Evolutionary conservation across 345 rosid genomes (phyloP).

Genomic region (Brassica cretica): DNA sequence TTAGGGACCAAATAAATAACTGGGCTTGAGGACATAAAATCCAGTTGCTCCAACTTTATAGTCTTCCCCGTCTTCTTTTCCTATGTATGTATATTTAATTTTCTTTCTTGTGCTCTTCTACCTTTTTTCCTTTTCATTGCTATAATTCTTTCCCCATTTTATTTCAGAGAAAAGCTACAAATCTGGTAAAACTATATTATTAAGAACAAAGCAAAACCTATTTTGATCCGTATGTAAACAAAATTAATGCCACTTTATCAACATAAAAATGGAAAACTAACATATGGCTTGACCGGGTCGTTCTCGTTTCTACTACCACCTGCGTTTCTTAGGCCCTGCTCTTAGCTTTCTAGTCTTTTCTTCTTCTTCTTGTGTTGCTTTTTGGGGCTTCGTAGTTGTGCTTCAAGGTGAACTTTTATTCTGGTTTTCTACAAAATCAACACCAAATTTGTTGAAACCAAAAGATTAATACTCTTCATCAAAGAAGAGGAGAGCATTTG

Average conservation of each 20-base stretch:
- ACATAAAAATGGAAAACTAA: not conserved
- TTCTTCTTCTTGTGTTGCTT: not conserved
- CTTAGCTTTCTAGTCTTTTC: not conserved
- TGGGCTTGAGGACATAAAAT: too few species aligned
- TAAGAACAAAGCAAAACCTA: not conserved
- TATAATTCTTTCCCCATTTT: not conserved
- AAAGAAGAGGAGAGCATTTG: not conserved
- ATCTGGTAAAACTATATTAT: not conserved
- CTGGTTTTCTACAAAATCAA: not conserved
- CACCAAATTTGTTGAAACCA: not conserved
- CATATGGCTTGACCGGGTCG: not conserved
- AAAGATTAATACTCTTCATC: not conserved
- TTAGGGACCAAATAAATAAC: too few species aligned
- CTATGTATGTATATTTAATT: too few species aligned
- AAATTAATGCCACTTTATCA: not conserved
- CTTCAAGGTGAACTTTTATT: not conserved
- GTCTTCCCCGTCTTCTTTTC: too few species aligned
- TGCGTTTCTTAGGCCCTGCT: not conserved
- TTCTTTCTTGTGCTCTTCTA: not conserved
- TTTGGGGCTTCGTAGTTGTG: not conserved
- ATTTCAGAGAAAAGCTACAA: not conserved
- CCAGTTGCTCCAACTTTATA: too few species aligned
- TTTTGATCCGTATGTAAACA: not conserved
- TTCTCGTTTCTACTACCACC: not conserved
- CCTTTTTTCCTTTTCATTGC: not conserved